Evolutionary conservation across 2,329 filamentous ascomycete genomes (phyloP).

Genomic region (Pestalotiopsis sp.): DNA sequence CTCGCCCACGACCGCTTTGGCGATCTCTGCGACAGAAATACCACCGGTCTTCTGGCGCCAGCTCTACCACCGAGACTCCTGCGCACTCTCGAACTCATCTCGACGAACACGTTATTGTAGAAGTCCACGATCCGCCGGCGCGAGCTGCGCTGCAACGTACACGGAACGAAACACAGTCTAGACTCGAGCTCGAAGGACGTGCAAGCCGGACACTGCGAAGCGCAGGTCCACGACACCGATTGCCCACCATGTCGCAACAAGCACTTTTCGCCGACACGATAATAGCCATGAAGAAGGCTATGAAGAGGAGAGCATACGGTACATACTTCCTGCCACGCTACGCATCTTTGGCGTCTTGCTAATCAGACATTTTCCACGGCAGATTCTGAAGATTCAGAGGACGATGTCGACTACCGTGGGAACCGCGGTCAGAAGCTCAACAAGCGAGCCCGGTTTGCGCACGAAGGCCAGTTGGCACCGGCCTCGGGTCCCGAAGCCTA

Average conservation of each 20-base stretch:
- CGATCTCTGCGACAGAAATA: slow-evolving; percentile 2
- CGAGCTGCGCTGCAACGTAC: background rate
- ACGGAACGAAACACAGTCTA: background rate
- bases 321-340: slow-evolving; percentile 20
- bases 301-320: slow-evolving; percentile 68
- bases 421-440: slow-evolving; percentile 82
- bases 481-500: slow-evolving; percentile 69
- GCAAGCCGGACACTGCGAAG: background rate
- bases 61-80: background rate
- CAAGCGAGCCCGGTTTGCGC: slow-evolving; percentile 72
- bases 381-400: slow-evolving; percentile 77
- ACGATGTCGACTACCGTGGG: slow-evolving; percentile 67
- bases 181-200: background rate
- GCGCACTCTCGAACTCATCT: background rate
- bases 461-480: slow-evolving; percentile 69
- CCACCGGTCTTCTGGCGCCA: background rate
- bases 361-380: slow-evolving; percentile 22
- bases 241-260: slow-evolving; percentile 55
- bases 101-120: background rate
- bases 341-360: slow-evolving; percentile 24
- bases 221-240: background rate
- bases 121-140: background rate
- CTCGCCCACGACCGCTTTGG: background rate
- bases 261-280: slow-evolving; percentile 68
- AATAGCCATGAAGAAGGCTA: slow-evolving; percentile 67